Evolutionary conservation across 306 rosid genomes (phyloP).

Genomic region (Geum urbanum): DNA sequence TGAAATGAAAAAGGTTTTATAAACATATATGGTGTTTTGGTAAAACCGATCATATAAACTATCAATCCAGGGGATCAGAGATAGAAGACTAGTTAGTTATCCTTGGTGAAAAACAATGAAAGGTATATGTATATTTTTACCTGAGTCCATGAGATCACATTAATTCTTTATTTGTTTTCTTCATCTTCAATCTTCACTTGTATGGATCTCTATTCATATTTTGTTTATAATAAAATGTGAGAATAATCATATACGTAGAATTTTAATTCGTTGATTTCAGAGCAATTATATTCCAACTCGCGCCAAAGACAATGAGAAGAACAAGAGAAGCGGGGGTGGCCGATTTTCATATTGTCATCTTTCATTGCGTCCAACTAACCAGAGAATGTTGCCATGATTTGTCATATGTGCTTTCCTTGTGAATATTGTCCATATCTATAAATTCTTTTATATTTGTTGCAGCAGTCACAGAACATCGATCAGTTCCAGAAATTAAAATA

Average conservation of each 20-base stretch:
- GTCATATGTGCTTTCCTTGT: background rate
- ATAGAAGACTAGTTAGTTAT: too few species aligned
- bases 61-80: too few species aligned
- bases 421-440: background rate
- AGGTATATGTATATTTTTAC: too few species aligned
- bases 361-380: constrained; percentile 10
- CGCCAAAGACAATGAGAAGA: constrained; percentile 10
- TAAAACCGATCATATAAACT: too few species aligned
- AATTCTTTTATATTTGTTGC: background rate
- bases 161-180: too few species aligned
- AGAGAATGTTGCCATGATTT: constrained; percentile 13
- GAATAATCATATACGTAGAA: background rate
- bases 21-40: too few species aligned
- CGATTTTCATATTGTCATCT: constrained; percentile 13
- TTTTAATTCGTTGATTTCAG: background rate
- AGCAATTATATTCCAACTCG: background rate
- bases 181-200: too few species aligned
- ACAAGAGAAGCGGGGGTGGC: constrained; percentile 10
- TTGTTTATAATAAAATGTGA: too few species aligned
- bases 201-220: too few species aligned
- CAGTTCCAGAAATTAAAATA: constrained; percentile 1
- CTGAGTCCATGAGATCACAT: too few species aligned
- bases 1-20: too few species aligned
- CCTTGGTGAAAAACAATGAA: too few species aligned
- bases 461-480: background rate